Percentiles rank a stretch among this genome's conserved stretches.
Evolutionary conservation across 73 alveolate species (phyloP).

Genomic region (Stentor coeruleus): DNA sequence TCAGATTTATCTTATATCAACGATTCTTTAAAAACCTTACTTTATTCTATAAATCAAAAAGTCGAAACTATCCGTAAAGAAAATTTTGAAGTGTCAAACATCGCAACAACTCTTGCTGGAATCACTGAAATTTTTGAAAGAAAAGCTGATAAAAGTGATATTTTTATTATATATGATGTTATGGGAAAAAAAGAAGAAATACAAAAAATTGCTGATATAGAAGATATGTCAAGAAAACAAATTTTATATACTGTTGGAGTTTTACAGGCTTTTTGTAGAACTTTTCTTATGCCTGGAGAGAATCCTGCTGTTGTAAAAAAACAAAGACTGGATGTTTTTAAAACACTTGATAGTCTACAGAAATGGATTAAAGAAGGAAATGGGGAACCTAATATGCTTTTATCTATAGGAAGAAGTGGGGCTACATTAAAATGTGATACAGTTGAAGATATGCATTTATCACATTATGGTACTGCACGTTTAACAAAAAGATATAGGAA

Average conservation of each 20-base stretch:
- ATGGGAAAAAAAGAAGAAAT: constrained; percentile 21
- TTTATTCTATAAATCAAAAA: neutral
- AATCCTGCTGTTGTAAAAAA: neutral
- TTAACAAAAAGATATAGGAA: neutral
- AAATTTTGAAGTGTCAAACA: neutral
- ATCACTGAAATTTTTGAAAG: neutral
- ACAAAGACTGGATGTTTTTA: neutral
- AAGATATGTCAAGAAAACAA: neutral
- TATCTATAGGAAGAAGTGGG: neutral
- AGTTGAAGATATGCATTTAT: neutral
- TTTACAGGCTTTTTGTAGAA: neutral
- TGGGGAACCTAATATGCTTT: neutral
- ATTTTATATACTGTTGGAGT: neutral
- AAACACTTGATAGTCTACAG: neutral
- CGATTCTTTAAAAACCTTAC: neutral
- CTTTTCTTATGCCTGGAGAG: neutral
- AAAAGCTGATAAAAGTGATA: constrained; percentile 21
- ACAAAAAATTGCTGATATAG: neutral
- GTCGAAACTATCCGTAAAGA: neutral
- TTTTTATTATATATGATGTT: neutral
- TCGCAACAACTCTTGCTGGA: constrained; percentile 9
- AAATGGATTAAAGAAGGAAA: constrained; percentile 10
- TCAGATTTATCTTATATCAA: neutral
- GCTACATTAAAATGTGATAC: neutral
- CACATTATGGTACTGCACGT: neutral